Conservation (phyloP, 2,329 filamentous ascomycete genomes). For the Alternaria ventricosa region DNA sequence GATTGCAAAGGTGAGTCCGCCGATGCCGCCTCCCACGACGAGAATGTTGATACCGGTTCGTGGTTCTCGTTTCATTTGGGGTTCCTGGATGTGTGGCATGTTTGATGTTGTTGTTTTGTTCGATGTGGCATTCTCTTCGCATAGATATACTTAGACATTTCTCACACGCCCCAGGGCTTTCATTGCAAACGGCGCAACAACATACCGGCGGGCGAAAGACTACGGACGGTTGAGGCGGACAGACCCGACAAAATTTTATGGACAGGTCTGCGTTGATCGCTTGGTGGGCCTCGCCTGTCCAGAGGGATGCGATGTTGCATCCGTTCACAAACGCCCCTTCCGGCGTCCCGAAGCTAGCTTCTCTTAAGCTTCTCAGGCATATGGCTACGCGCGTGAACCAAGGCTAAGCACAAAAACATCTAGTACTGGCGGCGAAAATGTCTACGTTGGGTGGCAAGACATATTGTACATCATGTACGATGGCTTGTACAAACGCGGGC, state of each 20-base stretch:
- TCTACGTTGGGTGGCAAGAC: neutral
- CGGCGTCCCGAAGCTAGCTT: neutral
- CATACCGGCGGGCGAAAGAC: neutral
- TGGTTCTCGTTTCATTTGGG: neutral
- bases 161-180: neutral
- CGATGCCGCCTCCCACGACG: slow-evolving; percentile 37
- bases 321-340: neutral
- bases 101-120: neutral
- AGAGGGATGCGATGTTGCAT: neutral
- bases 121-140: neutral
- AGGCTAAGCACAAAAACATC: neutral
- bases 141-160: neutral
- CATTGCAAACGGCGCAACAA: neutral
- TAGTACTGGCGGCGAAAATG: neutral
- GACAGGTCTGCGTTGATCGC: neutral
- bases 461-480: neutral
- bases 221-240: neutral
- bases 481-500: neutral
- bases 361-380: neutral
- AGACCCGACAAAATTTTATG: neutral
- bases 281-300: neutral
- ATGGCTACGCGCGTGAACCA: neutral
- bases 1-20: slow-evolving; percentile 31
- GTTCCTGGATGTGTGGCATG: neutral
- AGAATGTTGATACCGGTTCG: slow-evolving; percentile 10